Percentiles rank a stretch among this genome's conserved stretches.
Conservation (phyloP, 1,139 yeast species). For the Candida sojae region DNA sequence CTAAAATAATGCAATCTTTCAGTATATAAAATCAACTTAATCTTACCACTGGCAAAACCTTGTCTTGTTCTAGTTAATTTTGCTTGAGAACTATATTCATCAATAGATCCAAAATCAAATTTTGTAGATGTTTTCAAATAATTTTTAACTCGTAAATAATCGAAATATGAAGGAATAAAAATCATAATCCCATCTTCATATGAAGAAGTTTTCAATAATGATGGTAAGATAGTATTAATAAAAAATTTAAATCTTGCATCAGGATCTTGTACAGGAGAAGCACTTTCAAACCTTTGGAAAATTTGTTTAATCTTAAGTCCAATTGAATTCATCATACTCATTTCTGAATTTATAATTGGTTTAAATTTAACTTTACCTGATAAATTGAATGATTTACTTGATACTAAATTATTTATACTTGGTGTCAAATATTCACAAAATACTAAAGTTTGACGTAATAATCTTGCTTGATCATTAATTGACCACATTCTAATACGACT, state of each 20-base stretch:
- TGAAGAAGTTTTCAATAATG: constrained; percentile 56
- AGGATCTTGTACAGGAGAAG: constrained; percentile 65
- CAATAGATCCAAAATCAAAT: constrained; percentile 63
- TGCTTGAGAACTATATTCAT: constrained; percentile 78
- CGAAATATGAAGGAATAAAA: constrained; percentile 85
- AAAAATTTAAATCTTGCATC: constrained; percentile 81
- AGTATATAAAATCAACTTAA: constrained; percentile 77
- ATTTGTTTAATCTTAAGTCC: constrained; percentile 68
- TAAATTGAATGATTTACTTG: constrained; percentile 60
- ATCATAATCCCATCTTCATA: constrained; percentile 75
- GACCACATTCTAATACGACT: constrained; percentile 92
- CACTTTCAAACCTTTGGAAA: constrained; percentile 66
- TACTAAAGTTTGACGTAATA: constrained; percentile 75
- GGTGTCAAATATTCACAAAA: constrained; percentile 80
- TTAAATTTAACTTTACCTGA: constrained; percentile 67
- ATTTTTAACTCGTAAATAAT: constrained; percentile 76
- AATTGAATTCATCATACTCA: constrained; percentile 52
- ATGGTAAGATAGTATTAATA: constrained; percentile 71
- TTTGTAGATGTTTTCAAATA: constrained; percentile 67
- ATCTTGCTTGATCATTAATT: constrained; percentile 77
- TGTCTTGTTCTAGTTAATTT: constrained; percentile 73
- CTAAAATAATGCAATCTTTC: constrained; percentile 94
- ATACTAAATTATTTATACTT: constrained; percentile 66
- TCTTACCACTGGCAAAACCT: constrained; percentile 62
- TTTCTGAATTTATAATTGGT: constrained; percentile 32